Evolutionary conservation across 2,329 filamentous ascomycete genomes (phyloP).

Genomic region (Sarocladiaceae sp.): DNA sequence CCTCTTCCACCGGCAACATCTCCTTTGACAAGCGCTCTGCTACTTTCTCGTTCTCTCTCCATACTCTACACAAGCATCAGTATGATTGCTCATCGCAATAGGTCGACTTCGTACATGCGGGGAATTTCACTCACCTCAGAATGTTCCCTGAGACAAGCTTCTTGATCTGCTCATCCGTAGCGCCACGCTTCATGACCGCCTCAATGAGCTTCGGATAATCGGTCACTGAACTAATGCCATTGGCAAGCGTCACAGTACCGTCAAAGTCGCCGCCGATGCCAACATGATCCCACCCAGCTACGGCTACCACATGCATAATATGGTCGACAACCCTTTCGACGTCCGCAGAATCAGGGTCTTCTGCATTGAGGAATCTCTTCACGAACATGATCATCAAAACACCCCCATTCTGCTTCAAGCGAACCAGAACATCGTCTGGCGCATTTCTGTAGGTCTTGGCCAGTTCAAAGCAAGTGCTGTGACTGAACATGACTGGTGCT

Average conservation of each 20-base stretch:
- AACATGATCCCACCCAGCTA: slow-evolving; percentile 16
- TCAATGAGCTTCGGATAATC: slow-evolving; percentile 13
- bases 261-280: slow-evolving; percentile 15
- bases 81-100: too few relatives aligned
- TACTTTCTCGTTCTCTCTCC: too few relatives aligned
- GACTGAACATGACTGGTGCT: slow-evolving; percentile 18
- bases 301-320: slow-evolving; percentile 12
- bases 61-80: too few relatives aligned
- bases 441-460: slow-evolving; percentile 24
- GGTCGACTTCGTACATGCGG: too few relatives aligned
- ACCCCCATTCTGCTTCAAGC: slow-evolving; percentile 25
- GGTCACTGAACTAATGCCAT: slow-evolving; percentile 13
- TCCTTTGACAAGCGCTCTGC: too few relatives aligned
- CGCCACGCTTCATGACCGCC: slow-evolving; percentile 14
- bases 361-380: slow-evolving; percentile 18
- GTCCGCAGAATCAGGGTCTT: slow-evolving; percentile 17
- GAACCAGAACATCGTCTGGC: slow-evolving; percentile 27
- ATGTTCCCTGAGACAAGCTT: slow-evolving; percentile 16
- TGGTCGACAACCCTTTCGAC: slow-evolving; percentile 23
- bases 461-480: slow-evolving; percentile 12
- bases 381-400: slow-evolving; percentile 30
- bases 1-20: too few relatives aligned
- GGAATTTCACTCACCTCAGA: too few relatives aligned
- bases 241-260: slow-evolving; percentile 12
- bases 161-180: slow-evolving; percentile 14